Evolutionary conservation across 768 basidiomycete species (phyloP), one percentile per base, ranked within the genome.

Genomic region (Omphalotus guepiniiformis): DNA sequence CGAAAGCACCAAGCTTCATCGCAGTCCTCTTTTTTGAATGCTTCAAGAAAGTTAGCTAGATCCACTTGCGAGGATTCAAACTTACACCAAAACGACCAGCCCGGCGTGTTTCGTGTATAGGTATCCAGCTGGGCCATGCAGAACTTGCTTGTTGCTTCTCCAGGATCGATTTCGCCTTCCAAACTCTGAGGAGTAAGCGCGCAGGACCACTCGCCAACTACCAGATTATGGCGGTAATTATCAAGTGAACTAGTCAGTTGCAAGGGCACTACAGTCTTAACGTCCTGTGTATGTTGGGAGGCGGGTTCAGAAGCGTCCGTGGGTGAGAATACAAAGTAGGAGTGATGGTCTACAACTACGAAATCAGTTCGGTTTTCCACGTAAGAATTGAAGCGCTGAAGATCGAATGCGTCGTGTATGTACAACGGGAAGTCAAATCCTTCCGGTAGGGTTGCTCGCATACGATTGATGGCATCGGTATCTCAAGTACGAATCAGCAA

Each of bases 141-240:
- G 54, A 85, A 86, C 3, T 71, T 59, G 44, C 62, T 67, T 25
- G 71, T 66, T 15, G 79, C 75, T 4, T 58, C 61, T 21, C 65
- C 62, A 12, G 70, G 67, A 56, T 85, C 66, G 3, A 54, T 28
- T 49, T 79, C 80, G 7, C 61, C 61, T 6, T 73, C 60, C 15
- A 84, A 55, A 53, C 85, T 83, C 46, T 77, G 55, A 2, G 79
- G 76, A 44, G 86, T 82, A 51, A 92, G 67, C 0, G 84, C 85
- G 18, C 83, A 88, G n/a, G 85, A 88, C 80, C 83, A 93, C 59
- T 93, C 90, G 19, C 78, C 88, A 2, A 92, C 73, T n/a, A 93
- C 72, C 11, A 93, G 61, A 18, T 82, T 82, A 7, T 67, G 55
- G 7, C 56, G 62, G 36, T 63, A 56, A 34, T 55, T 54, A 12